Evolutionary conservation across 331 rosid genomes (phyloP).

Genomic region (Pyrus hybrid): DNA sequence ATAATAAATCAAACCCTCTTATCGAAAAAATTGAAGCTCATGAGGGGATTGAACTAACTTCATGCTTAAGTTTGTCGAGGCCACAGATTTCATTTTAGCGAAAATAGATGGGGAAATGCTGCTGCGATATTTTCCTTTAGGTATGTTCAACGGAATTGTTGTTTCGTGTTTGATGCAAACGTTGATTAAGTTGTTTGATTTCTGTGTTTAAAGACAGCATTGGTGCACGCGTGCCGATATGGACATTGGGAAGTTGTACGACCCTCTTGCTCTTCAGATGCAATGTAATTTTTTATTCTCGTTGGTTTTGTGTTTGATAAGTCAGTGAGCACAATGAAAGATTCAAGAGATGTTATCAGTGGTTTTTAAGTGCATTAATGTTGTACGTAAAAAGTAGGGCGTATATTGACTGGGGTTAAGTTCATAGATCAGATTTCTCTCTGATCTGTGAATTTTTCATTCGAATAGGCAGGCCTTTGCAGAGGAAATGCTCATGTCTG

Average conservation of each 20-base stretch:
- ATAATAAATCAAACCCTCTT: not conserved
- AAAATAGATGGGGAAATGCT: too few species aligned
- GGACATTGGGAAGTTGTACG: slow-evolving; percentile 98
- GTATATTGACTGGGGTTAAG: too few species aligned
- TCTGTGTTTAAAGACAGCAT: slow-evolving; percentile 74
- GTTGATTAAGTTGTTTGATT: slow-evolving; percentile 13
- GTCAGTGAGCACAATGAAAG: too few species aligned
- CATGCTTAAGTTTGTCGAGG: too few species aligned
- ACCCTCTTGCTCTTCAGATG: slow-evolving; percentile 83
- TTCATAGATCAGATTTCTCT: not conserved
- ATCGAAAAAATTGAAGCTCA: not conserved
- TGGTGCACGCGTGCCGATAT: slow-evolving; percentile 99
- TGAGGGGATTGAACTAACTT: not conserved
- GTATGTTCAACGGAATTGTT: not conserved
- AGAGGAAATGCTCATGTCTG: not conserved
- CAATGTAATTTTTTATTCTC: slow-evolving; percentile 38
- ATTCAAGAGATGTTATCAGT: too few species aligned
- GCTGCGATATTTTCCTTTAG: too few species aligned
- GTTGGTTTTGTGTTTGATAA: too few species aligned
- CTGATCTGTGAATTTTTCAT: not conserved
- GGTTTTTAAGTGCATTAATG: too few species aligned
- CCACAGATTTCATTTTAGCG: too few species aligned
- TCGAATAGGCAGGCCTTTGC: not conserved
- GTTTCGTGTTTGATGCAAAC: slow-evolving; percentile 14
- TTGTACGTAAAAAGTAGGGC: too few species aligned